Conservation (phyloP, 352 stramenopile species). For the Pythium chondricola region DNA sequence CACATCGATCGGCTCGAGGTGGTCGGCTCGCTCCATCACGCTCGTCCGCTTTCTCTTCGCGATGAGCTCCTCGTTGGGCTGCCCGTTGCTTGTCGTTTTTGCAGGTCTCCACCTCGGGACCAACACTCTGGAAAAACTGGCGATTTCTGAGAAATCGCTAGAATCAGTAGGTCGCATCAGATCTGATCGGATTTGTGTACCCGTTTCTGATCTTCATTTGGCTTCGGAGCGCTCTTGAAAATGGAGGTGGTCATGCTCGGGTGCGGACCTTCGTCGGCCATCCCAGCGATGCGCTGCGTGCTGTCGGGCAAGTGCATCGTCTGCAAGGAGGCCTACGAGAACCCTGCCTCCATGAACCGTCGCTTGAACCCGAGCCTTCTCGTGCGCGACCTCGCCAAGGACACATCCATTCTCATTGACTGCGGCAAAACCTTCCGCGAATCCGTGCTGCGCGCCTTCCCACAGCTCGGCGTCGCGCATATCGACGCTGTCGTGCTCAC, state of each 20-base stretch:
- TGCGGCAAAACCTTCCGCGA: slow-evolving; percentile 89
- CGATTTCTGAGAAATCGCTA: neutral
- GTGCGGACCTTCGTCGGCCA: slow-evolving; percentile 75
- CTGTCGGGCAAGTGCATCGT: slow-evolving; percentile 48
- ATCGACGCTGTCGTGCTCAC: slow-evolving; percentile 79
- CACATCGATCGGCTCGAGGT: slow-evolving; percentile 14
- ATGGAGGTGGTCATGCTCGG: slow-evolving; percentile 83
- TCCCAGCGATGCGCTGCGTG: slow-evolving; percentile 74
- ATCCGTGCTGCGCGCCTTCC: slow-evolving; percentile 59
- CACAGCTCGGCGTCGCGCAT: slow-evolving; percentile 31
- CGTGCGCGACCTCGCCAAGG: slow-evolving; percentile 35
- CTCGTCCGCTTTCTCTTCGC: neutral
- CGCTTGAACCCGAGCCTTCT: slow-evolving; percentile 77
- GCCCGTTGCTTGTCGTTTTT: neutral
- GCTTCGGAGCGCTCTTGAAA: neutral
- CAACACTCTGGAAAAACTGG: neutral
- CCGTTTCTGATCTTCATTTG: too few species aligned
- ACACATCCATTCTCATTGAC: slow-evolving; percentile 74
- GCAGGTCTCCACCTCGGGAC: neutral
- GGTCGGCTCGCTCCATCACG: neutral
- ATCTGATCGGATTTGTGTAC: too few species aligned
- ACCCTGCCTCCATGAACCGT: slow-evolving; percentile 69
- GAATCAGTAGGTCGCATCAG: too few species aligned
- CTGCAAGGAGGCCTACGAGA: slow-evolving; percentile 57
- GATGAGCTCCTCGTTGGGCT: neutral